Evolutionary conservation across 495 filamentous ascomycete genomes (phyloP), one percentile per base, ranked within the genome.

Genomic region (Letharia lupina): DNA sequence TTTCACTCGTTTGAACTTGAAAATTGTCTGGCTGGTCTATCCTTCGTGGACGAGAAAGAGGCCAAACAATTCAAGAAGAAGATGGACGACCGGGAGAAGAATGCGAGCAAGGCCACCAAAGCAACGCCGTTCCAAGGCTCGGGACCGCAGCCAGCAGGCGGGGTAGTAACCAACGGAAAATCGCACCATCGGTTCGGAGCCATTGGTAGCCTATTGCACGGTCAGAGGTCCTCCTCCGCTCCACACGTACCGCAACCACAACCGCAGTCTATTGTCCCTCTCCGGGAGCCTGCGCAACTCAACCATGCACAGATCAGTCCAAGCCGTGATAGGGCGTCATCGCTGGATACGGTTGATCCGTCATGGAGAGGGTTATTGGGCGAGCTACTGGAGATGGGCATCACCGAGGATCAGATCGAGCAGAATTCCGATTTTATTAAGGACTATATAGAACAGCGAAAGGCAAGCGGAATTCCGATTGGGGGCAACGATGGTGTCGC

Each of bases 1-100:
- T 98, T 98, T 77, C 93, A 98, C 74, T 90, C 91, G 7, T 98
- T 98, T 73, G 94, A 98, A 77, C 84, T 96, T 57, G 92, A 98
- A 73, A 85, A 91, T 42, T 96, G 91, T 72, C 79, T 93, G 65
- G 94, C 91, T 16, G 94, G 89, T 3, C 79, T 98, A 61, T 96
- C 91, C 4, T 98, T 98, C 71, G 85, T 86, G 60, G 93, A 97
- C 73, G 93, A 97, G 79, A 97, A 96, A 77, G 95, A 98, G 74
- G 94, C 95, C 40, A 93, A 89, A 75, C 86, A 87, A 61, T 97
- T 98, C 75, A 84, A 90, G 73, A 93, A 96, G 80, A 98, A 96
- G 78, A 87, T 98, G 80, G 87, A 93, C 67, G 92, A 96, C 69
- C 81, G 92, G 65, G 92, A 96, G 76, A 96, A 96, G 84, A 89